Conservation (phyloP, 1,139 yeast species). For the Pneumocystis oryctolagi region DNA sequence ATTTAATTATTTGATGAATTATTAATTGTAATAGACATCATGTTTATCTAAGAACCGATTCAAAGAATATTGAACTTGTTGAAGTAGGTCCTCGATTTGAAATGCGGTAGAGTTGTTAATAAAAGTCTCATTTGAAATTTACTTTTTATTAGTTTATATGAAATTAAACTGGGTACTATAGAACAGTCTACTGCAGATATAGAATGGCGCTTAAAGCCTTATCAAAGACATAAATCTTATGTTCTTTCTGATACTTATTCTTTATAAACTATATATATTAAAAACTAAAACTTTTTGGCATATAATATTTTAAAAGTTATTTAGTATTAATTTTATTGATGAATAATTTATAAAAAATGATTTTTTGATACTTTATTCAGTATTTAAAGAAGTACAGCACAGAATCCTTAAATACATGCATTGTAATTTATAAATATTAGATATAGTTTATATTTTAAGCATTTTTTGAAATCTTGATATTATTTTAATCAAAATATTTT, state of each 20-base stretch:
- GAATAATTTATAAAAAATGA: too few species aligned
- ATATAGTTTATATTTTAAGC: too few species aligned
- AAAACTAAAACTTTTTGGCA: background rate
- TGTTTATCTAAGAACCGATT: conserved; percentile 76
- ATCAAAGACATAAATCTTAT: conserved; percentile 9
- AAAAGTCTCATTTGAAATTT: background rate
- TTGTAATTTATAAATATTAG: too few species aligned
- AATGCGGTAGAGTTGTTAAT: conserved; percentile 40
- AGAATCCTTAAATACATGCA: too few species aligned
- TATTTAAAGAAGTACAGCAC: too few species aligned
- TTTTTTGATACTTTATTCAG: too few species aligned
- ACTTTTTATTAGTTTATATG: conserved; percentile 36
- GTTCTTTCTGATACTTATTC: conserved; percentile 3
- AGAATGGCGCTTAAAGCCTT: conserved; percentile 57
- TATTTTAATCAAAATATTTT: background rate
- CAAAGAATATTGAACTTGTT: conserved; percentile 63
- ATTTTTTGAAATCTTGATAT: too few species aligned
- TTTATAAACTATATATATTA: background rate
- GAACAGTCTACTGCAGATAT: conserved; percentile 96
- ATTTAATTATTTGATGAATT: background rate
- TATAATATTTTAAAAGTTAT: background rate
- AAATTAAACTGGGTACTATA: conserved; percentile 72
- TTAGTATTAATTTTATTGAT: too few species aligned
- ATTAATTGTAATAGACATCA: conserved; percentile 66
- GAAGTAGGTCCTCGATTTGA: conserved; percentile 98